These are phyloP conservation scores for Ephemerocybe angulata DNA, from an alignment of 768 basidiomycete species.

Conservation along the genomic window DNA sequence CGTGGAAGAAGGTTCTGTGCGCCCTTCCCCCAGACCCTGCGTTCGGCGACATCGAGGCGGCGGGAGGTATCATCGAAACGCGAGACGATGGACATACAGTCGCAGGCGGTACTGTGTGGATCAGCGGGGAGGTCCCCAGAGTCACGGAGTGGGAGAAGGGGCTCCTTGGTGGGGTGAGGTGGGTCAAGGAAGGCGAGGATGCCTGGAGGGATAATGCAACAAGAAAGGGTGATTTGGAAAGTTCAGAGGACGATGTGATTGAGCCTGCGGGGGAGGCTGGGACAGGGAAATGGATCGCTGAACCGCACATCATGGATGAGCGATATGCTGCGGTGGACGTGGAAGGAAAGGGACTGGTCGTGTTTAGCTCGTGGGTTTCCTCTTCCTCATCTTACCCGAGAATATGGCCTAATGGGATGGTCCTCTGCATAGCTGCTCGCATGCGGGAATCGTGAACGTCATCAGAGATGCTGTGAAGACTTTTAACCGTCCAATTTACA, in stretches of 20 bases:
- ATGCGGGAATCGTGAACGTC: constrained; percentile 86
- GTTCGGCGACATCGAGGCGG: constrained; percentile 56
- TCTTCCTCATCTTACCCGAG: not conserved
- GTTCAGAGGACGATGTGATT: not conserved
- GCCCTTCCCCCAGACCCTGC: constrained; percentile 68
- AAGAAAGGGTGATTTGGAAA: too few relatives aligned
- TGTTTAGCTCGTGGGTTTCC: constrained; percentile 77
- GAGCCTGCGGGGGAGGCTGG: not conserved
- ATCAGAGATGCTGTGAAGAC: constrained; percentile 60
- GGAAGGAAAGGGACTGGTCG: constrained; percentile 73
- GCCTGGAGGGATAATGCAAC: not conserved
- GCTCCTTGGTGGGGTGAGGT: constrained; percentile 63
- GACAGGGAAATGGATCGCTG: constrained; percentile 46
- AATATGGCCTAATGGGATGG: not conserved
- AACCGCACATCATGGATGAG: constrained; percentile 80
- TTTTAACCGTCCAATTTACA: constrained; percentile 69
- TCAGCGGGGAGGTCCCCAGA: constrained; percentile 80
- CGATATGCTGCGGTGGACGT: constrained; percentile 76
- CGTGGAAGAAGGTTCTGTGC: constrained; percentile 51
- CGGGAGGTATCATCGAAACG: constrained; percentile 54
- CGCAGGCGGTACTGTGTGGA: constrained; percentile 60
- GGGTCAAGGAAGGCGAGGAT: constrained; percentile 36
- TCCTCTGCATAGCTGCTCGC: constrained; percentile 37
- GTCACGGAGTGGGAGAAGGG: constrained; percentile 67
- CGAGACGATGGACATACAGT: constrained; percentile 62